These are phyloP conservation scores for Citrus inodora DNA, from an alignment of 345 rosid species.

Conservation along the genomic window DNA sequence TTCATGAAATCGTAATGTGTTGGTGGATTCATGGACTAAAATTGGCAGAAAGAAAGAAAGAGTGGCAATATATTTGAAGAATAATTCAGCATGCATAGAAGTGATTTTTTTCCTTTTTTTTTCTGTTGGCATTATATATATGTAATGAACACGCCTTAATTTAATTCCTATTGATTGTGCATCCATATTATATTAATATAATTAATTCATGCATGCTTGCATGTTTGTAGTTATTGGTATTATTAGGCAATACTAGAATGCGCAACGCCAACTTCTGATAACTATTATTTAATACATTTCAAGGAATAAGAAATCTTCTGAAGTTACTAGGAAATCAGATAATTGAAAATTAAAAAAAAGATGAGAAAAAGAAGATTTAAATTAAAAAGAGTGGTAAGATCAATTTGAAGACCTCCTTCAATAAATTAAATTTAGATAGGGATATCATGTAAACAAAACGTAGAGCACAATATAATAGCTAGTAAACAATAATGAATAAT, in stretches of 20 bases:
- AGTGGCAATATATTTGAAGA: background rate
- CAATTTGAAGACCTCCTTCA: too few relatives aligned
- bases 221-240: background rate
- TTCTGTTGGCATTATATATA: background rate
- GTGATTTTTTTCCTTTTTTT: too few relatives aligned
- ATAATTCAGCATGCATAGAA: background rate
- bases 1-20: conserved; percentile 7
- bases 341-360: background rate
- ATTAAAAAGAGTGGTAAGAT: too few relatives aligned
- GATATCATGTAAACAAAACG: too few relatives aligned
- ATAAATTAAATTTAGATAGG: too few relatives aligned
- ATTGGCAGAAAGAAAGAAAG: background rate
- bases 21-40: background rate
- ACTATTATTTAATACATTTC: background rate
- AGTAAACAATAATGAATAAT: too few relatives aligned
- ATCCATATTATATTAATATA: too few relatives aligned
- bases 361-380: background rate
- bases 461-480: too few relatives aligned
- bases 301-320: background rate
- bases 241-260: background rate
- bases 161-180: background rate
- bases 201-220: background rate
- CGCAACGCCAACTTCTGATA: background rate
- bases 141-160: background rate
- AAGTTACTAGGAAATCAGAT: background rate